Conservation (phyloP, 768 basidiomycete genomes). For the Boletus tylopilopsis region DNA sequence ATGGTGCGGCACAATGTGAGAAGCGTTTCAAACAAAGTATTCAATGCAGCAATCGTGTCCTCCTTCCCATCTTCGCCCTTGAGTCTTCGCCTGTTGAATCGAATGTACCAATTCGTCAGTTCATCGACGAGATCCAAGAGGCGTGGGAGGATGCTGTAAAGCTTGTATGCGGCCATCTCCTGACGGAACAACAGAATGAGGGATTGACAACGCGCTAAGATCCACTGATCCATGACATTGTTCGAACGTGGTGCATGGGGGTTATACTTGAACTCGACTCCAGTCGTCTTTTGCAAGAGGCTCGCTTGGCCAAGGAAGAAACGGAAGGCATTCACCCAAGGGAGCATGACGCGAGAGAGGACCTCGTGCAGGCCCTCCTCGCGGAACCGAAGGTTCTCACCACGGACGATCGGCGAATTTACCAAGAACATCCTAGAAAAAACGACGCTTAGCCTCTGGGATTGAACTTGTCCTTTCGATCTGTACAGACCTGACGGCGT, state of each 20-base stretch:
- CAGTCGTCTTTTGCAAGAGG: conserved; percentile 76
- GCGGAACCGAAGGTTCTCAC: conserved; percentile 95
- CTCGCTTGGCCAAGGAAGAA: conserved; percentile 97
- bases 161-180: conserved; percentile 96
- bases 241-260: conserved; percentile 75
- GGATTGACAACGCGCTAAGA: conserved; percentile 96
- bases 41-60: conserved; percentile 84
- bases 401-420: conserved; percentile 97
- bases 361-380: conserved; percentile 98
- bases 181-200: conserved; percentile 86
- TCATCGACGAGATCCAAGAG: conserved; percentile 91
- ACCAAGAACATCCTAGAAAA: conserved; percentile 87
- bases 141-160: conserved; percentile 97
- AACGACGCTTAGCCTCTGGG: neutral
- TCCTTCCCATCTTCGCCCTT: conserved; percentile 93
- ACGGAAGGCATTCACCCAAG: conserved; percentile 98
- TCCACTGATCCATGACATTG: conserved; percentile 99
- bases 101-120: conserved; percentile 99
- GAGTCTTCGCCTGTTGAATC: conserved; percentile 92
- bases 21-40: conserved; percentile 93
- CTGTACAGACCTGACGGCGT: conserved; percentile 73
- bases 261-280: conserved; percentile 80
- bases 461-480: neutral
- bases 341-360: conserved; percentile 91
- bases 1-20: conserved; percentile 94